These are phyloP conservation scores for Gnomoniopsis smithogilvyi DNA, from an alignment of 2,329 filamentous ascomycete genomes.

Conservation along the genomic window DNA sequence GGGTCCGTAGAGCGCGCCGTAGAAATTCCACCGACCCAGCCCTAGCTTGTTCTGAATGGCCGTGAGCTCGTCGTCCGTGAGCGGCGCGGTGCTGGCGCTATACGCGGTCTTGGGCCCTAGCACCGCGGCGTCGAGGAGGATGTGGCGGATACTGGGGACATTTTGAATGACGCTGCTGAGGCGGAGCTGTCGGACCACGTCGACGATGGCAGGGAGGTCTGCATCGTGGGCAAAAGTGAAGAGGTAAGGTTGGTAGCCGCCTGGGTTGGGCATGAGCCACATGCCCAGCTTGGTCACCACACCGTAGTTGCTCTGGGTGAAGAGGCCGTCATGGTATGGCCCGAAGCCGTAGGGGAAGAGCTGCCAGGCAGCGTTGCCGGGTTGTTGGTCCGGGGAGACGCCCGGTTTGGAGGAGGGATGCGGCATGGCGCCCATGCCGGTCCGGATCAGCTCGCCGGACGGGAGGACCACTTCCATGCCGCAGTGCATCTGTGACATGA, in stretches of 20 bases:
- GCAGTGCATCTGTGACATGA: constrained; percentile 29
- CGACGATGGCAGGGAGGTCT: constrained; percentile 32
- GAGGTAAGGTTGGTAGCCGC: constrained; percentile 34
- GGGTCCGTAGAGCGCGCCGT: constrained; percentile 36
- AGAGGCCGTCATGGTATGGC: constrained; percentile 41
- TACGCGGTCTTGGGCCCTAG: constrained; percentile 27
- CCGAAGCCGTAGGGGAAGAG: constrained; percentile 38
- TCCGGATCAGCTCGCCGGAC: constrained; percentile 41
- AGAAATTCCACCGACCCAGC: constrained; percentile 44
- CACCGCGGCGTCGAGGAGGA: constrained; percentile 38
- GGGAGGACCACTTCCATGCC: constrained; percentile 43
- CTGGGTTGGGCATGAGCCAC: constrained; percentile 32
- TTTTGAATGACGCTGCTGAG: constrained; percentile 38
- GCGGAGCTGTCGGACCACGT: constrained; percentile 31
- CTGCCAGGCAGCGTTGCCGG: constrained; percentile 28
- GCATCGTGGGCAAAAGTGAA: constrained; percentile 35
- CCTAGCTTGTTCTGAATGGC: constrained; percentile 34
- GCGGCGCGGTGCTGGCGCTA: constrained; percentile 25
- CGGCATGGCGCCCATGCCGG: constrained; percentile 44
- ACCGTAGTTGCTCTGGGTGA: constrained; percentile 49
- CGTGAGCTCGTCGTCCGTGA: constrained; percentile 37
- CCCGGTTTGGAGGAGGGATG: constrained; percentile 33
- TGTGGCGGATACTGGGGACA: constrained; percentile 41
- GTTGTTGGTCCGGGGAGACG: constrained; percentile 27
- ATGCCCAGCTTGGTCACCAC: constrained; percentile 55